These are phyloP conservation scores for Aspergillus sp. DNA, from an alignment of 2,329 filamentous ascomycete species.

Conservation along the genomic window DNA sequence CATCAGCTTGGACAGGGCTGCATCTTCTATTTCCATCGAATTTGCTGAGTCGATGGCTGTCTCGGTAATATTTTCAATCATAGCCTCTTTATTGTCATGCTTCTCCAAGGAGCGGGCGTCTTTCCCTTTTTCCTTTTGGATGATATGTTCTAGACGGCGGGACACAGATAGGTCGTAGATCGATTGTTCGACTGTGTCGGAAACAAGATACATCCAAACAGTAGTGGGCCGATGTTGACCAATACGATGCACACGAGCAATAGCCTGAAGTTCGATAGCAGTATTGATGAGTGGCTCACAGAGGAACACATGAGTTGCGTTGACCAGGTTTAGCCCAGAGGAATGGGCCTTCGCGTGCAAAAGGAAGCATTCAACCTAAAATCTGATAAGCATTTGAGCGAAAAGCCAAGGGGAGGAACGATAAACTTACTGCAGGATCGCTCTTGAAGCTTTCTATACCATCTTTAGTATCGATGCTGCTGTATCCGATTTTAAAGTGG, in stretches of 20 bases:
- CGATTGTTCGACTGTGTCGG: slow-evolving; percentile 83
- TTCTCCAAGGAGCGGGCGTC: slow-evolving; percentile 8
- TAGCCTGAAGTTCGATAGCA: slow-evolving; percentile 88
- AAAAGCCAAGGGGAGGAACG: background rate
- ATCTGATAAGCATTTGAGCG: slow-evolving; percentile 16
- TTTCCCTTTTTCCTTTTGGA: slow-evolving; percentile 36
- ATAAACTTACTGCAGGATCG: slow-evolving; percentile 51
- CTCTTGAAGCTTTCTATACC: slow-evolving; percentile 74
- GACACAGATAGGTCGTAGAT: slow-evolving; percentile 84
- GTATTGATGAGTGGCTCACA: slow-evolving; percentile 93
- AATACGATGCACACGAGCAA: slow-evolving; percentile 91
- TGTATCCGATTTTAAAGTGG: slow-evolving; percentile 67
- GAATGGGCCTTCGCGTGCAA: slow-evolving; percentile 85
- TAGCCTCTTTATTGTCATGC: slow-evolving; percentile 8
- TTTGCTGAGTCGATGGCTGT: slow-evolving; percentile 77
- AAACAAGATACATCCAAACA: slow-evolving; percentile 92
- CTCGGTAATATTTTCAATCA: slow-evolving; percentile 42
- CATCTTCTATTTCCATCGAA: slow-evolving; percentile 73
- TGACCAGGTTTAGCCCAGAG: slow-evolving; percentile 84
- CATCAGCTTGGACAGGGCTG: slow-evolving; percentile 65
- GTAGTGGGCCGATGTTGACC: slow-evolving; percentile 84
- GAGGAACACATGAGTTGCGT: slow-evolving; percentile 89
- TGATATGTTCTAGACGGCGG: slow-evolving; percentile 73
- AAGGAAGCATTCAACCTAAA: slow-evolving; percentile 70
- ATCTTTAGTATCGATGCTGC: slow-evolving; percentile 62